Base-by-base conservation (phyloP, 139 green algal genomes). In the Astrephomene gubernaculifera region DNA sequence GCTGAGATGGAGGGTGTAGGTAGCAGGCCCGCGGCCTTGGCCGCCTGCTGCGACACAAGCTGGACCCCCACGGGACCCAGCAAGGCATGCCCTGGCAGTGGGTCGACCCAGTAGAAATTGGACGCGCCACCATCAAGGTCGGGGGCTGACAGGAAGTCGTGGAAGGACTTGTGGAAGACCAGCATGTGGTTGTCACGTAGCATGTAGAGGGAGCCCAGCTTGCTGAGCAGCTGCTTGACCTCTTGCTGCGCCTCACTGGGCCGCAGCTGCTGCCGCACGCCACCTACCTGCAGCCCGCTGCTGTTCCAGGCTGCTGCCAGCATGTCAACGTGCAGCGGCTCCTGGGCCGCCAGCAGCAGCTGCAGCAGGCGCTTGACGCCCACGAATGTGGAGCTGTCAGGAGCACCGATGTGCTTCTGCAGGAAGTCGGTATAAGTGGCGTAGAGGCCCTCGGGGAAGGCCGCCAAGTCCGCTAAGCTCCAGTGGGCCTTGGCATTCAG, bases 131-230 rank as follows among this genome's bases (percentile, higher is more conserved):
- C 27, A 41, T 7, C 61, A 21, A 69, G 61, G 8, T 38, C 39
- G 7, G 8, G 7, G 61, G 4, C 9, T 69, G 38, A 3, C n/a
- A 69, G n/a, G 61, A 69, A 69, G 61, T 69, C 61, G n/a, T 69
- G 61, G 61, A 69, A 41, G 7, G 61, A 69, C 61, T 69, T 69
- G 61, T 69, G 61, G 61, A 69, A 69, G 8, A 69, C 61, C 61
- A 69, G 14, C 61, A 69, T n/a, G 19, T n/a, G 61, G 6, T 39
- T n/a, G 5, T 69, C 61, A 41, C 61, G 6, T 17, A 41, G n/a
- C 6, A 17, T 41, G 61, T 69, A 69, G 4, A 69, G 61, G 14
- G 61, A 69, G 61, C 61, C 61, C 29, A 69, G 61, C 61, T 69
- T 8, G 29, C 6, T 39, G 8, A 69, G 19, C n/a, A 69, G 61